A percentile compares a stretch with the other conserved stretches of the same genome.
Evolutionary conservation across 1,284 basidiomycete species (phyloP).

Genomic region (Kwoniella shivajii): DNA sequence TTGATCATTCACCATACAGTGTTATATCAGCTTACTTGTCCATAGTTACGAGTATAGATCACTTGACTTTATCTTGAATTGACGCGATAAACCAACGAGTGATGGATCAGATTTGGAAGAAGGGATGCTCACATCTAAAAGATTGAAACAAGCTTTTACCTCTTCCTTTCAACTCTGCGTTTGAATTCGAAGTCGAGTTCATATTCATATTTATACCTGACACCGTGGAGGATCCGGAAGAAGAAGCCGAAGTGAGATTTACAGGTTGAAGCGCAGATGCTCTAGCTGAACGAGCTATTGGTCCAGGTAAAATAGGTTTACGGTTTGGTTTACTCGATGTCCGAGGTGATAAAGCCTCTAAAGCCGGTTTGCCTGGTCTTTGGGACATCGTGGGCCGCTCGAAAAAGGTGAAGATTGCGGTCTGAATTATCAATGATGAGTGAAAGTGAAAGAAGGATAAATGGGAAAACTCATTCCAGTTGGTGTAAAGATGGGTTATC

Average conservation of each 20-base stretch:
- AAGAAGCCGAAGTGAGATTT: too few relatives aligned
- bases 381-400: background rate
- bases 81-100: too few relatives aligned
- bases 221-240: background rate
- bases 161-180: background rate
- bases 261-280: background rate
- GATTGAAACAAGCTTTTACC: background rate
- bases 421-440: too few relatives aligned
- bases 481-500: too few relatives aligned
- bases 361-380: background rate
- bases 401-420: too few relatives aligned
- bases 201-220: too few relatives aligned
- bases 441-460: background rate
- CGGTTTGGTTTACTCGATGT: background rate
- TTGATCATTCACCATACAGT: background rate
- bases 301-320: background rate
- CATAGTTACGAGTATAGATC: too few relatives aligned
- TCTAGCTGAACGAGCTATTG: constrained; percentile 1
- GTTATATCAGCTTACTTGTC: too few relatives aligned
- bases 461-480: too few relatives aligned
- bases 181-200: too few relatives aligned
- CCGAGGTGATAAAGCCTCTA: background rate
- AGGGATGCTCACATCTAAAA: background rate
- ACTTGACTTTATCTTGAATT: too few relatives aligned
- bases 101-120: background rate